Percentiles rank a stretch among this genome's conserved stretches.
These are phyloP conservation scores for Magnusiomyces sp. DNA, from an alignment of 1,139 yeast genomes.

Conservation along the genomic window DNA sequence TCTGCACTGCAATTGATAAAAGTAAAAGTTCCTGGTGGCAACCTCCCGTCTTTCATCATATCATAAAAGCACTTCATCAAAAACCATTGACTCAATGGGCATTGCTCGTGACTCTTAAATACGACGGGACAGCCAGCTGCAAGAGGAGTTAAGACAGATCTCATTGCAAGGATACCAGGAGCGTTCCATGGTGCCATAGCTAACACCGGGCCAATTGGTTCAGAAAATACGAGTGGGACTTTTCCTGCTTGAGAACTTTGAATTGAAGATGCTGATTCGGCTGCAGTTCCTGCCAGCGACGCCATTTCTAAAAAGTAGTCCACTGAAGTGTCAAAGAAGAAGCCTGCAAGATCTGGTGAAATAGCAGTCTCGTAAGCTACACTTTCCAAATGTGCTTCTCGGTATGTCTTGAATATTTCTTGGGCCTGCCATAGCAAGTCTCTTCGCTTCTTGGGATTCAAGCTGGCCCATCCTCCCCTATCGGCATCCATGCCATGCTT, in stretches of 20 bases:
- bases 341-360: too few species aligned
- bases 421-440: too few species aligned
- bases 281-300: constrained; percentile 2
- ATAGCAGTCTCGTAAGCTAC: too few species aligned
- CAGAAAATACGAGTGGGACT: constrained; percentile 26
- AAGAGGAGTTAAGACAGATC: constrained; percentile 30
- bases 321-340: neutral
- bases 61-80: constrained; percentile 47
- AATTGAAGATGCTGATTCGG: neutral
- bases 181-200: constrained; percentile 47
- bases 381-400: too few species aligned
- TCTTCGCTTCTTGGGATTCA: too few species aligned
- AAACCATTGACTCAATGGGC: constrained; percentile 54
- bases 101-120: constrained; percentile 58
- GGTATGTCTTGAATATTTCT: too few species aligned
- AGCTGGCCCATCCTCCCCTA: too few species aligned
- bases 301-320: neutral
- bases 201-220: constrained; percentile 42
- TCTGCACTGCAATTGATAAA: constrained; percentile 51
- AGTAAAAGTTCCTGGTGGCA: constrained; percentile 65
- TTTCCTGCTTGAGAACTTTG: neutral
- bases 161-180: constrained; percentile 33
- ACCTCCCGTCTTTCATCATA: constrained; percentile 40
- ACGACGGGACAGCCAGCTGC: constrained; percentile 63
- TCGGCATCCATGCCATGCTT: too few species aligned